These are phyloP conservation scores for Coffea eugenioides DNA, from an alignment of 257 asterid genomes.

Conservation along the genomic window DNA sequence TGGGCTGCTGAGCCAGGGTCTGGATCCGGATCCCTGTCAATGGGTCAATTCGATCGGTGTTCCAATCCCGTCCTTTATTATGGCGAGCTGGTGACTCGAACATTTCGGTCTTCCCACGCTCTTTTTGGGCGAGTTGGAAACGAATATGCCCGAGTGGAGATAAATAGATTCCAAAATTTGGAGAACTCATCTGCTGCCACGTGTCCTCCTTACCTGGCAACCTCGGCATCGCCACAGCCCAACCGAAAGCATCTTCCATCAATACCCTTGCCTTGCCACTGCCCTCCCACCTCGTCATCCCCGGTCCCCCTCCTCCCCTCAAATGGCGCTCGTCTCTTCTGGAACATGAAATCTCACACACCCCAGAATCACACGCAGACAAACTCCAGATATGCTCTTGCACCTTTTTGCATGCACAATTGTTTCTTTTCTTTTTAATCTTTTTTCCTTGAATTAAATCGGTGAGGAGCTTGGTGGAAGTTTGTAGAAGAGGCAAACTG, in stretches of 20 bases:
- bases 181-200: constrained; percentile 8
- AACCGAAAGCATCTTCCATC: neutral
- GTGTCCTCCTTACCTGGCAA: constrained; percentile 18
- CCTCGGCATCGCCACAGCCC: constrained; percentile 10
- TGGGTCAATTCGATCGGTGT: no score
- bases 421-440: no score
- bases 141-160: constrained; percentile 17
- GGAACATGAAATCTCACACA: neutral
- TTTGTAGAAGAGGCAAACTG: constrained; percentile 4
- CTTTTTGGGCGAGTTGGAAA: neutral
- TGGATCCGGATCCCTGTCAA: no score
- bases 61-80: no score
- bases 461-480: neutral
- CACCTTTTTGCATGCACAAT: neutral
- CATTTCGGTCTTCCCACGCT: no score
- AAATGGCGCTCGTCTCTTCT: constrained; percentile 9
- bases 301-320: neutral
- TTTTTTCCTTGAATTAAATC: neutral
- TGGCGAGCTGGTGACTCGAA: no score
- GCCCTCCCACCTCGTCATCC: no score
- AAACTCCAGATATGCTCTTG: neutral
- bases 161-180: constrained; percentile 7
- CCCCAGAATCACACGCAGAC: neutral
- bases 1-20: no score
- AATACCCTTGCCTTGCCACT: neutral